phyloP scores from a whole-genome alignment of 139 green algal genomes.

The Mesotaenium endlicherianum region DNA sequence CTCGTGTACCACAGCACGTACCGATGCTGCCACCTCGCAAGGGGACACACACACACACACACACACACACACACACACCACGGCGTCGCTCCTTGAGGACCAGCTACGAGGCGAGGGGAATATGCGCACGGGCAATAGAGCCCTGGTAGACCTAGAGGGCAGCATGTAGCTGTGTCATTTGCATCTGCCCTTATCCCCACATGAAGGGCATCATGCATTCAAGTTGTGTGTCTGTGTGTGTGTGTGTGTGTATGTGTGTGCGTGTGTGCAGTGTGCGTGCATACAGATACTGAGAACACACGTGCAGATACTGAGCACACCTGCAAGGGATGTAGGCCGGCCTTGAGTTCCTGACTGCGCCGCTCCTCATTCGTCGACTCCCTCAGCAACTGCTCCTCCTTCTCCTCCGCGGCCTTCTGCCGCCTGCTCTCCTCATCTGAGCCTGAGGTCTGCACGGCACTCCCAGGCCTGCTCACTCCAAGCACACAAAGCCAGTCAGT shows the following conservation, averaged over 20 bases:
- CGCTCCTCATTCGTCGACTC: slow-evolving; percentile 34
- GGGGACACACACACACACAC: neutral
- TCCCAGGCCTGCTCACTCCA: neutral
- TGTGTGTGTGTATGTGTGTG: neutral
- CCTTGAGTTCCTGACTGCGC: slow-evolving; percentile 16
- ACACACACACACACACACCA: too few species aligned
- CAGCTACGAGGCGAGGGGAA: neutral
- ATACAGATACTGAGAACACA: neutral
- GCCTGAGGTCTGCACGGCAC: neutral
- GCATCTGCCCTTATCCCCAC: neutral
- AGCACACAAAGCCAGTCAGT: too few species aligned
- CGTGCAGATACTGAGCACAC: neutral
- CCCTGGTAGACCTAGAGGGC: too few species aligned
- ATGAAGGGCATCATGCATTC: slow-evolving; percentile 1
- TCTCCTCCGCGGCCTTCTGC: slow-evolving; percentile 8
- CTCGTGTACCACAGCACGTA: slow-evolving; percentile 49
- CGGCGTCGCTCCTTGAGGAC: too few species aligned
- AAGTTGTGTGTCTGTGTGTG: neutral
- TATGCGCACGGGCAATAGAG: neutral
- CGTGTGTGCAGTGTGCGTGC: neutral
- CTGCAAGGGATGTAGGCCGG: slow-evolving; percentile 38
- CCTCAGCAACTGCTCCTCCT: slow-evolving; percentile 7
- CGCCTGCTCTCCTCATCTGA: neutral
- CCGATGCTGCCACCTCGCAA: slow-evolving; percentile 4
- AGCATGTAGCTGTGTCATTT: neutral